Conservation (phyloP, 2,329 filamentous ascomycete species). For the Paracoccidioides brasiliensis region DNA sequence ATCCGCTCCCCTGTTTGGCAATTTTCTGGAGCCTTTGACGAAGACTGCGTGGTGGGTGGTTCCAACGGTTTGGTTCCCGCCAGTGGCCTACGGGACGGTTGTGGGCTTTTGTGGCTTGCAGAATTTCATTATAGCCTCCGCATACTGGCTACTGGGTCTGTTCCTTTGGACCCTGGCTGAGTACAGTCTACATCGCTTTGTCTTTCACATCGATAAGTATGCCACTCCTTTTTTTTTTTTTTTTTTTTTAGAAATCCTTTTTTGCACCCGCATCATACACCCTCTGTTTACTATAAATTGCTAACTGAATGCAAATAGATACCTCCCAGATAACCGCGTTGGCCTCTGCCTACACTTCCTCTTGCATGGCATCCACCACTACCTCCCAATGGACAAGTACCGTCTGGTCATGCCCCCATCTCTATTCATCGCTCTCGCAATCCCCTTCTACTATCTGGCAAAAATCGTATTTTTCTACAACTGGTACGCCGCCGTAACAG, state of each 20-base stretch:
- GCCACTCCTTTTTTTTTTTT: slow-evolving; percentile 21
- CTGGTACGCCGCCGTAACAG: slow-evolving; percentile 67
- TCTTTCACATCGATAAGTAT: slow-evolving; percentile 90
- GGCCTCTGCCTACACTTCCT: slow-evolving; percentile 79
- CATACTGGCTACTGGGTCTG: slow-evolving; percentile 59
- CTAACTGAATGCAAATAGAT: slow-evolving; percentile 38
- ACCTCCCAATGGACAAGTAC: slow-evolving; percentile 97
- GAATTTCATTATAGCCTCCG: slow-evolving; percentile 35
- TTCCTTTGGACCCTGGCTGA: slow-evolving; percentile 81
- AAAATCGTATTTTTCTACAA: slow-evolving; percentile 70
- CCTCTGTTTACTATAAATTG: neutral
- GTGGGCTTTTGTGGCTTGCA: slow-evolving; percentile 50
- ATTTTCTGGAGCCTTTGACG: slow-evolving; percentile 94
- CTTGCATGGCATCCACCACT: slow-evolving; percentile 94
- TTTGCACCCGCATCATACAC: neutral
- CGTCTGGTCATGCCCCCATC: slow-evolving; percentile 93
- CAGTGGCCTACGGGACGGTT: slow-evolving; percentile 57
- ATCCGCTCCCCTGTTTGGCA: slow-evolving; percentile 89
- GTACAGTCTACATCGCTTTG: slow-evolving; percentile 73
- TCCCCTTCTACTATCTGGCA: slow-evolving; percentile 85
- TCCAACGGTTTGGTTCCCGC: slow-evolving; percentile 74
- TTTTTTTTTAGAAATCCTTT: neutral
- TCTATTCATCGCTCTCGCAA: slow-evolving; percentile 68
- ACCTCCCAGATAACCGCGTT: slow-evolving; percentile 82
- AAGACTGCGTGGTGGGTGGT: slow-evolving; percentile 92